These are phyloP conservation scores for Nakazawaea ishiwadae DNA, from an alignment of 805 yeast species.

Conservation along the genomic window DNA sequence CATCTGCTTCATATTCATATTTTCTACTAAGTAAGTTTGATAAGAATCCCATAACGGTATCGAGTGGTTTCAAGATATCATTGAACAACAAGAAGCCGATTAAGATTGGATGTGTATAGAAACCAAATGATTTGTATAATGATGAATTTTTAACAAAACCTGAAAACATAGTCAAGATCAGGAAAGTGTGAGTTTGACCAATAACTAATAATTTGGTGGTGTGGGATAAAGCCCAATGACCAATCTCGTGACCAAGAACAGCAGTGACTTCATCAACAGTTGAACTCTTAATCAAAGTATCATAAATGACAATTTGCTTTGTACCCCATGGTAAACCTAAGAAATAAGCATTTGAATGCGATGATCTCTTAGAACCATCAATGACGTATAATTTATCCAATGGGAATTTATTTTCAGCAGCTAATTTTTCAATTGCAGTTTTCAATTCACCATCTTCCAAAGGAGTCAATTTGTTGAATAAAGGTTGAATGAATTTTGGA, in stretches of 20 bases:
- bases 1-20: conserved; percentile 93
- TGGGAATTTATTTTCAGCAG: conserved; percentile 76
- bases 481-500: conserved; percentile 87
- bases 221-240: conserved; percentile 94
- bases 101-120: conserved; percentile 64
- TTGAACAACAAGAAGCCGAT: conserved; percentile 79
- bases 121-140: conserved; percentile 76
- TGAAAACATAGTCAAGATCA: conserved; percentile 69
- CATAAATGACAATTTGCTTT: conserved; percentile 90
- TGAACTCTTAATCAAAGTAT: conserved; percentile 81
- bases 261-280: conserved; percentile 81
- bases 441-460: conserved; percentile 88
- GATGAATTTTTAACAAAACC: conserved; percentile 77
- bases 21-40: conserved; percentile 74
- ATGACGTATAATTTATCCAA: conserved; percentile 78
- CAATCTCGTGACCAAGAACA: conserved; percentile 96
- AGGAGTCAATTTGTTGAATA: conserved; percentile 88
- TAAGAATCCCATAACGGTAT: conserved; percentile 59
- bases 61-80: conserved; percentile 76
- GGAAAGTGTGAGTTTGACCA: conserved; percentile 58
- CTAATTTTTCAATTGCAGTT: conserved; percentile 73
- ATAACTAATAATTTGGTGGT: conserved; percentile 69
- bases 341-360: conserved; percentile 96
- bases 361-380: conserved; percentile 95
- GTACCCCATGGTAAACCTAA: conserved; percentile 92